Base-by-base conservation (phyloP, 352 stramenopile genomes). In the Globisporangium yorkense region DNA sequence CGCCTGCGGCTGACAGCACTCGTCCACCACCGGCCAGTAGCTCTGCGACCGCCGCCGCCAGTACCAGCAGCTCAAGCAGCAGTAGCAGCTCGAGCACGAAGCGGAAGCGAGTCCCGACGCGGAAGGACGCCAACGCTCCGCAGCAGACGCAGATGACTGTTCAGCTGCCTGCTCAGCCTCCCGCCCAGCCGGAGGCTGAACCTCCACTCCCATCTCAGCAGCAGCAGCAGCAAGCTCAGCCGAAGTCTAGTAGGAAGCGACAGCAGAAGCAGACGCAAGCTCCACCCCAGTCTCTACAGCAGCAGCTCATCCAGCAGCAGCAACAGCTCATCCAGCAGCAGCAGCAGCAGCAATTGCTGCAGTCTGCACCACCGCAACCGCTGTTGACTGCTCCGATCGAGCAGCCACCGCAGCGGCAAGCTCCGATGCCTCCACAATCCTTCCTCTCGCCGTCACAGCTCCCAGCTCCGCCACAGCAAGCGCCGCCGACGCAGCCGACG, bases 281-380 rank as follows among this genome's bases (percentile, higher is more conserved):
- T 37, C 2, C 7, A 13, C 47, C 9, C 16, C 47, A 51, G 5
- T 24, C 21, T 13, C 24, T 37, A 8, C 51, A 57, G 29, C 5
- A 37, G 39, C 33, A 37, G 33, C 33, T 10, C 33, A 6, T 37
- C 0, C 33, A 37, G 29, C 5, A 37, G 39, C 46, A 45, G 12
- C 18, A 20, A 24, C 12, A 48, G 27, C 20, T 53, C 12, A 5
- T 15, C n/a, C 35, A 51, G 24, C 47, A 31, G 10, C 46, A 49
- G 18, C 50, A 18, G 31, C 54, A 44, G 16, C 53, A 58, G 12
- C 43, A 57, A 50, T 18, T 7, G 29, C 41, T 52, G 12, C 16
- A 47, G 16, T 4, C n/a, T 53, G 0, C 52, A 43, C 27, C 39
- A 33, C 31, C 27, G n/a, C n/a, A 31, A n/a, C 44, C 6, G 15